Conservation (phyloP, 257 asterid species). For the Solanum etuberosum region DNA sequence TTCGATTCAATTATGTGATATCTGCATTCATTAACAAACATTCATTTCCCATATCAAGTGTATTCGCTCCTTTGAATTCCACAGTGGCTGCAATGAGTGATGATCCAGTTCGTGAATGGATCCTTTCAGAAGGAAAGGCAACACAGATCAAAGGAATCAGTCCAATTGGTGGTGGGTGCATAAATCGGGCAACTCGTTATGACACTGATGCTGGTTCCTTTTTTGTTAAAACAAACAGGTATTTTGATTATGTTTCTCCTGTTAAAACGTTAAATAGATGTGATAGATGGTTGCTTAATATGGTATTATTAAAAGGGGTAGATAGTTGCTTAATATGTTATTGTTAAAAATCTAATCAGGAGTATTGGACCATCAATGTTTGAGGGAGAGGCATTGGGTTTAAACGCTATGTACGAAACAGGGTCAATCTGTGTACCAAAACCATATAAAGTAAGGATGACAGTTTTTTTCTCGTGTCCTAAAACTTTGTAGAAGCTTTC, state of each 20-base stretch:
- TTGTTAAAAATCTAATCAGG: conserved; percentile 25
- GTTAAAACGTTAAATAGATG: background rate
- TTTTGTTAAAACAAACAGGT: conserved; percentile 90
- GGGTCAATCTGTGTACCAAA: conserved; percentile 74
- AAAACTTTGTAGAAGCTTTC: background rate
- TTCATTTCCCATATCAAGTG: background rate
- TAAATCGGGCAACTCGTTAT: conserved; percentile 65
- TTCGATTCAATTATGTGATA: background rate
- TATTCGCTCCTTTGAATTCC: background rate
- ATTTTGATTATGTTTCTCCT: background rate
- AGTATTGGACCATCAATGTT: conserved; percentile 80
- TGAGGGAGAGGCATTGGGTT: conserved; percentile 93
- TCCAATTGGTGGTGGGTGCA: conserved; percentile 91
- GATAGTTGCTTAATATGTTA: background rate
- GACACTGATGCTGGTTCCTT: conserved; percentile 82
- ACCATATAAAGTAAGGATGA: conserved; percentile 53
- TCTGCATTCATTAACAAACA: background rate
- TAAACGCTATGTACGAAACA: conserved; percentile 81
- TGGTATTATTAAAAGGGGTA: background rate
- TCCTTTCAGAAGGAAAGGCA: conserved; percentile 84
- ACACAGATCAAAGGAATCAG: conserved; percentile 63
- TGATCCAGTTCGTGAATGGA: conserved; percentile 88
- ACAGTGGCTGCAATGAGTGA: conserved; percentile 65
- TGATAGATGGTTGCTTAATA: background rate
- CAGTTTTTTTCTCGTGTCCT: background rate